A percentile compares a stretch with the other conserved stretches of the same genome.
These are phyloP conservation scores for Colletotrichum lupini DNA, from an alignment of 2,329 filamentous ascomycete genomes.

Conservation along the genomic window DNA sequence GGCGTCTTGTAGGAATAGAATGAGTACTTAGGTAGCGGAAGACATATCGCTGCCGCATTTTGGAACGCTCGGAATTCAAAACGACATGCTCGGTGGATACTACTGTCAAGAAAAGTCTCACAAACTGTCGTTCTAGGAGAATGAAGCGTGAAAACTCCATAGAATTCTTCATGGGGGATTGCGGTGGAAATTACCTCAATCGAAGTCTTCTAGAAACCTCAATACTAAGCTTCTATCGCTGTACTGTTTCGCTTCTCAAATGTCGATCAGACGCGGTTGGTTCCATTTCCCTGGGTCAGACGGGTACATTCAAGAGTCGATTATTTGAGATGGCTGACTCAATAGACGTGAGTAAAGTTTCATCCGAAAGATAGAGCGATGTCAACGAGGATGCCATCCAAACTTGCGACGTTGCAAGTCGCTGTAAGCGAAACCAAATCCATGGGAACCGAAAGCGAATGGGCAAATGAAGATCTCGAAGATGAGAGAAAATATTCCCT, in stretches of 20 bases:
- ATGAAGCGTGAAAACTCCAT: too few relatives aligned
- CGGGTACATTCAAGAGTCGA: not conserved
- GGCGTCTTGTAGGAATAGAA: constrained; percentile 13
- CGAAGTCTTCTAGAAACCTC: not conserved
- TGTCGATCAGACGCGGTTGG: not conserved
- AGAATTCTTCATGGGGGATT: accelerated
- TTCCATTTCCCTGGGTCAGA: not conserved
- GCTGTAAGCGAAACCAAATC: not conserved
- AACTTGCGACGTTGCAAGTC: not conserved
- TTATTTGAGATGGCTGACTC: not conserved
- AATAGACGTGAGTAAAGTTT: not conserved
- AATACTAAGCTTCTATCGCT: not conserved
- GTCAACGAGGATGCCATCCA: not conserved
- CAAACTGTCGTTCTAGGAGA: too few relatives aligned
- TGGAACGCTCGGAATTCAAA: too few relatives aligned
- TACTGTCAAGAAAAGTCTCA: too few relatives aligned
- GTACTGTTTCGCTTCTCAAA: not conserved
- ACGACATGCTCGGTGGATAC: too few relatives aligned
- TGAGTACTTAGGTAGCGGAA: not conserved
- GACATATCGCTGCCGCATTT: too few relatives aligned
- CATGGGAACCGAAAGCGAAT: not conserved
- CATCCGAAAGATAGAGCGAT: not conserved
- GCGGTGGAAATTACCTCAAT: too few relatives aligned
- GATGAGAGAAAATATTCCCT: too few relatives aligned
- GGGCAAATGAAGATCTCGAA: not conserved